Evolutionary conservation across 176 grass and related monocot genomes (phyloP).

Genomic region (Phoenix dactylifera): DNA sequence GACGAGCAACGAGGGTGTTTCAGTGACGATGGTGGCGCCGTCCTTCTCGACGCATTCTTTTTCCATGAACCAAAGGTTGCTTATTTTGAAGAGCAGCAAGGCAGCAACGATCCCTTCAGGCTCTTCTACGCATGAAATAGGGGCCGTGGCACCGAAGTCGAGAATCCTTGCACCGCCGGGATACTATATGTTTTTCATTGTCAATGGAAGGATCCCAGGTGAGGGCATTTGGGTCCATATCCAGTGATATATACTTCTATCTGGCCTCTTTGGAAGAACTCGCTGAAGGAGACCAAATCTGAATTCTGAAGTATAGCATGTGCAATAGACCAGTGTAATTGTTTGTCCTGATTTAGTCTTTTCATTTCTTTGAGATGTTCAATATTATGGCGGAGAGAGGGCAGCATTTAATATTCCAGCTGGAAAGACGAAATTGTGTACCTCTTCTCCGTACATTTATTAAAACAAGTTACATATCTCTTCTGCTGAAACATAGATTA

Average conservation of each 20-base stretch:
- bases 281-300: too few species aligned
- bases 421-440: too few species aligned
- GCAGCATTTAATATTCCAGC: too few species aligned
- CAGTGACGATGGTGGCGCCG: constrained; percentile 55
- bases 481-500: too few species aligned
- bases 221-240: neutral
- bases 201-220: neutral
- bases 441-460: too few species aligned
- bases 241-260: neutral
- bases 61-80: constrained; percentile 70
- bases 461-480: too few species aligned
- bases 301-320: too few species aligned
- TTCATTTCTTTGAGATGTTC: too few species aligned
- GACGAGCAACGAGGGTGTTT: neutral
- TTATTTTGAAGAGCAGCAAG: constrained; percentile 31
- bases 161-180: neutral
- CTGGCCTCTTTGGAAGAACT: too few species aligned
- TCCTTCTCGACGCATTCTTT: constrained; percentile 82
- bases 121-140: neutral
- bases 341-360: too few species aligned
- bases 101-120: neutral
- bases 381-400: too few species aligned
- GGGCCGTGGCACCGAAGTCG: neutral
- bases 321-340: too few species aligned
- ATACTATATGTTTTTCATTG: constrained; percentile 1